A percentile compares a stretch with the other conserved stretches of the same genome.
These are phyloP conservation scores for Candida orba DNA, from an alignment of 805 yeast genomes.

Conservation along the genomic window DNA sequence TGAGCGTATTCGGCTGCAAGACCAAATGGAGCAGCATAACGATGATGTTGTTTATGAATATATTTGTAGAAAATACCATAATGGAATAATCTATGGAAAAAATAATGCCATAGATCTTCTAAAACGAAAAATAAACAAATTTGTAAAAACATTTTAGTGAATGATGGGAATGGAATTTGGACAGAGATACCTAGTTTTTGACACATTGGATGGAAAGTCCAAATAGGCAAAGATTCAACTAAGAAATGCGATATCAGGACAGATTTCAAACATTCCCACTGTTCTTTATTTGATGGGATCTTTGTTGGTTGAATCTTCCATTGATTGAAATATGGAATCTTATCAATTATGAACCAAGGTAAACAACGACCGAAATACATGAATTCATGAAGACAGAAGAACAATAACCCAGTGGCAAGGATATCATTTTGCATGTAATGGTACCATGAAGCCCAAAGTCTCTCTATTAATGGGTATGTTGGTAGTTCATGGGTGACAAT, in stretches of 20 bases:
- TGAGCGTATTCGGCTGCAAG: constrained; percentile 97
- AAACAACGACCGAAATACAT: constrained; percentile 88
- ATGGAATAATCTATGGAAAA: constrained; percentile 89
- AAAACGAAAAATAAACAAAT: constrained; percentile 70
- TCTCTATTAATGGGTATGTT: constrained; percentile 37
- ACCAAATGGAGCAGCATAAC: constrained; percentile 97
- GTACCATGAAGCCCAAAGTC: constrained; percentile 86
- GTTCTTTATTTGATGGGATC: constrained; percentile 74
- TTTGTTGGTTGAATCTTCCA: constrained; percentile 88
- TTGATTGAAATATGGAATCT: constrained; percentile 74
- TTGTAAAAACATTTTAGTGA: constrained; percentile 53
- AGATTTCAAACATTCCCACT: constrained; percentile 84
- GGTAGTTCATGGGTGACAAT: too few species aligned
- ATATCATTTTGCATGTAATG: constrained; percentile 78
- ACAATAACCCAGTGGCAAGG: constrained; percentile 84
- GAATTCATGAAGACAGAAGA: constrained; percentile 76
- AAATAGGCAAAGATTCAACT: constrained; percentile 93
- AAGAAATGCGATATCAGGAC: constrained; percentile 82
- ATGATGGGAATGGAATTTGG: constrained; percentile 79
- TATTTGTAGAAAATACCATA: constrained; percentile 82
- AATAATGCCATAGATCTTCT: constrained; percentile 96
- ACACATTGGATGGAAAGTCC: constrained; percentile 95
- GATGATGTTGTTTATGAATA: constrained; percentile 96
- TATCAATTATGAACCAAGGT: constrained; percentile 88
- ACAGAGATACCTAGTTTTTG: constrained; percentile 68